phyloP scores from a whole-genome alignment of 352 stramenopile genomes.

The Peronospora belbahrii region DNA sequence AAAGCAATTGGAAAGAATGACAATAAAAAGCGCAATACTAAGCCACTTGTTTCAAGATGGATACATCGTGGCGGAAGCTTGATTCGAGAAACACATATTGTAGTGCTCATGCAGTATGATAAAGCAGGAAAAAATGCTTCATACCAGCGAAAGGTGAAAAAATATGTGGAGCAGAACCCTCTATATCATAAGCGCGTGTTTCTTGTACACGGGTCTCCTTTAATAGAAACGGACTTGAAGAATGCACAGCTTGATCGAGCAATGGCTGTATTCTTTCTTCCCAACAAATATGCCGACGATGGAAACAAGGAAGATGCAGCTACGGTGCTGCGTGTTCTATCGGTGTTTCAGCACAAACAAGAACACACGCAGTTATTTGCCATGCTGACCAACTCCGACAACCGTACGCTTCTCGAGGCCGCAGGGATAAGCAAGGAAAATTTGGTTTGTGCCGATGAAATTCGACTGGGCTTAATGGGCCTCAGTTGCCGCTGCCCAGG shows the following conservation, averaged over 20 bases:
- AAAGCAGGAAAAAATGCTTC: constrained; percentile 33
- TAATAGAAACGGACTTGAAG: constrained; percentile 46
- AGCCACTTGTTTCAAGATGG: constrained; percentile 35
- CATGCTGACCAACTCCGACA: constrained; percentile 81
- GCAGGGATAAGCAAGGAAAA: constrained; percentile 62
- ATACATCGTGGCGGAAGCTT: constrained; percentile 39
- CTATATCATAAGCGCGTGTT: constrained; percentile 76
- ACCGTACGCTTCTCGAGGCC: constrained; percentile 67
- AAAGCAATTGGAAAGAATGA: constrained; percentile 8
- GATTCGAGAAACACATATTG: constrained; percentile 73
- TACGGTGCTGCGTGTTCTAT: constrained; percentile 74
- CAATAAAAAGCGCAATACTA: constrained; percentile 9
- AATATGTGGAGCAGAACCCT: constrained; percentile 63
- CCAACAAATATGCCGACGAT: constrained; percentile 76
- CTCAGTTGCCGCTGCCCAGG: constrained; percentile 76
- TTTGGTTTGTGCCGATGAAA: constrained; percentile 72
- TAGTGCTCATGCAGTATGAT: constrained; percentile 73
- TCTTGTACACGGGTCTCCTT: constrained; percentile 62
- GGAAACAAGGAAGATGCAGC: constrained; percentile 75
- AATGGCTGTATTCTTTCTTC: constrained; percentile 78
- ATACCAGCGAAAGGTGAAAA: constrained; percentile 57
- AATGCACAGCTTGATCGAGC: constrained; percentile 55
- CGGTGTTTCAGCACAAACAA: constrained; percentile 55
- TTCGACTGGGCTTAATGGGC: constrained; percentile 78
- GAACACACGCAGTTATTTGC: constrained; percentile 69